Evolutionary conservation across 2,329 filamentous ascomycete genomes (phyloP).

Genomic region (Ophiostoma sp.): DNA sequence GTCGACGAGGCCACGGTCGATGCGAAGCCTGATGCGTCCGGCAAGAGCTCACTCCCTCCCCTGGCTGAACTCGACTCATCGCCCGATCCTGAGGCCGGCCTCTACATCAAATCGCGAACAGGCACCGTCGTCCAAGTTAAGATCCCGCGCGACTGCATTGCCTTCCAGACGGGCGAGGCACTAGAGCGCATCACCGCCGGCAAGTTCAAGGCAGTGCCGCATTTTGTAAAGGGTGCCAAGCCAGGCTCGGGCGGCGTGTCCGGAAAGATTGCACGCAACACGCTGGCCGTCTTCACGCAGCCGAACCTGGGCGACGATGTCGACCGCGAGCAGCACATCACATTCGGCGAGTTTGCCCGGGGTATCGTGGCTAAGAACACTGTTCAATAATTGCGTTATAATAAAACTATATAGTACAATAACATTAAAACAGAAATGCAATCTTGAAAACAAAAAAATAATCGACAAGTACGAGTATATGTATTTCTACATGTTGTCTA

Average conservation of each 20-base stretch:
- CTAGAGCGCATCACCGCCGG: slow-evolving; percentile 87
- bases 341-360: slow-evolving; percentile 70
- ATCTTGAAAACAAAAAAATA: neutral
- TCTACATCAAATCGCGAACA: slow-evolving; percentile 88
- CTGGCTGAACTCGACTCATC: slow-evolving; percentile 67
- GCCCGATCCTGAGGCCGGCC: slow-evolving; percentile 75
- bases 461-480: neutral
- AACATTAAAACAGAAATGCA: neutral
- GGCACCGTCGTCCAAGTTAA: slow-evolving; percentile 82
- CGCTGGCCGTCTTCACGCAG: slow-evolving; percentile 93
- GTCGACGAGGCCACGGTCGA: slow-evolving; percentile 62
- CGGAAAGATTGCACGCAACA: slow-evolving; percentile 68
- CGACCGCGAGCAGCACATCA: slow-evolving; percentile 59
- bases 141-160: slow-evolving; percentile 86
- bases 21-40: slow-evolving; percentile 30
- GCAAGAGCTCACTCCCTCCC: slow-evolving; percentile 35
- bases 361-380: slow-evolving; percentile 57
- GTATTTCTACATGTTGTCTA: too few species aligned
- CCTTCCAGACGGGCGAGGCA: slow-evolving; percentile 92
- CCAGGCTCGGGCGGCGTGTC: slow-evolving; percentile 32
- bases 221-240: slow-evolving; percentile 79
- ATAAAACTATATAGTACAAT: neutral
- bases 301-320: slow-evolving; percentile 81
- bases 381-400: slow-evolving; percentile 31
- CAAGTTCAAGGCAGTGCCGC: slow-evolving; percentile 87